phyloP scores from a whole-genome alignment of 179 eudicot genomes.

The Spergularia azorica region DNA sequence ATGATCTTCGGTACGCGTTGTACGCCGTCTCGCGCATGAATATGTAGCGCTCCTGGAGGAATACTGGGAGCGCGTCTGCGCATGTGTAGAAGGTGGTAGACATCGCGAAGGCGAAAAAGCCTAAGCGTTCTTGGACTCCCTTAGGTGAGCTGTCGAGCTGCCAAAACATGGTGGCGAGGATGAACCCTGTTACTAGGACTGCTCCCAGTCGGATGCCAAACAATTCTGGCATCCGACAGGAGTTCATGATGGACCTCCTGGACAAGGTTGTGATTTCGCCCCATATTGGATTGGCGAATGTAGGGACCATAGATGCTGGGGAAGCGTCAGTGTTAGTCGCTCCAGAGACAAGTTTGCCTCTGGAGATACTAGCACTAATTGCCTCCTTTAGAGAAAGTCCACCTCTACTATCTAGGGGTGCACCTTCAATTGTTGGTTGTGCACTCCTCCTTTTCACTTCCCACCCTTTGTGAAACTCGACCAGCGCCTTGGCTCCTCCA shows the following conservation, averaged over 20 bases:
- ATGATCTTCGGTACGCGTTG: slow-evolving; percentile 63
- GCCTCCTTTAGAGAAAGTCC: slow-evolving; percentile 59
- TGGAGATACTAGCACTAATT: slow-evolving; percentile 58
- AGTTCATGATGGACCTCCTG: slow-evolving; percentile 49
- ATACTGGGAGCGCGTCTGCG: slow-evolving; percentile 63
- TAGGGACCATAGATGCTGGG: slow-evolving; percentile 41
- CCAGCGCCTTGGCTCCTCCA: slow-evolving; percentile 45
- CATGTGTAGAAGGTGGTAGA: slow-evolving; percentile 70
- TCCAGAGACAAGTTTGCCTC: slow-evolving; percentile 67
- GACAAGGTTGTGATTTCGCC: slow-evolving; percentile 43
- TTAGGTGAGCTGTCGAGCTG: slow-evolving; percentile 57
- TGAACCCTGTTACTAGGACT: slow-evolving; percentile 54
- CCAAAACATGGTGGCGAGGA: slow-evolving; percentile 67
- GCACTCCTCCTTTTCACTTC: slow-evolving; percentile 18
- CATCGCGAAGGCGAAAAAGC: slow-evolving; percentile 69
- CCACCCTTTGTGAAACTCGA: slow-evolving; percentile 56
- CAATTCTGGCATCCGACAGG: slow-evolving; percentile 54
- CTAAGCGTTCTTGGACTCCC: slow-evolving; percentile 61
- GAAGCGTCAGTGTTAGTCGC: slow-evolving; percentile 34
- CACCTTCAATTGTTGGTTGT: slow-evolving; percentile 27
- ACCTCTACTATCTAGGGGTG: slow-evolving; percentile 33
- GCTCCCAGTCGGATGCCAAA: slow-evolving; percentile 58
- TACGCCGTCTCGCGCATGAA: slow-evolving; percentile 68
- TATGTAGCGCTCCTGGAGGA: slow-evolving; percentile 60
- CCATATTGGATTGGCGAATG: slow-evolving; percentile 61